phyloP scores from a whole-genome alignment of 2,329 filamentous ascomycete genomes.

The Tolypocladium pustulatum region DNA sequence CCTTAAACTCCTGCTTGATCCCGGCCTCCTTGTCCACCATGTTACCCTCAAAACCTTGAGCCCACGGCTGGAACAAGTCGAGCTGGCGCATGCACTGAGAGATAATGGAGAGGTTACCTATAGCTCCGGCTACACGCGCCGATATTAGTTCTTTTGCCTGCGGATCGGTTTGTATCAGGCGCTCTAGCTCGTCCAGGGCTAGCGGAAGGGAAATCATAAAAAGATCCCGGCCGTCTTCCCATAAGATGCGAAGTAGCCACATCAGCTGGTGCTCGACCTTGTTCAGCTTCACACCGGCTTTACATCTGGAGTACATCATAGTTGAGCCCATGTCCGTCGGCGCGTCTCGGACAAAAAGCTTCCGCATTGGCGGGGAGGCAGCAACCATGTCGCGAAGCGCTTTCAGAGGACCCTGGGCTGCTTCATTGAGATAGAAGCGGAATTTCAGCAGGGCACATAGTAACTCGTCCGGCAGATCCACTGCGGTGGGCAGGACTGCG shows the following conservation, averaged over 20 bases:
- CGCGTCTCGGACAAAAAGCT: constrained; percentile 18
- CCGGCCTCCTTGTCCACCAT: constrained; percentile 11
- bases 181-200: constrained; percentile 37
- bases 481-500: constrained; percentile 15
- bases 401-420: constrained; percentile 17
- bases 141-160: constrained; percentile 26
- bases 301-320: constrained; percentile 11
- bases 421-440: constrained; percentile 21
- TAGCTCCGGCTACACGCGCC: constrained; percentile 17
- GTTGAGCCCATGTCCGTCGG: constrained; percentile 9
- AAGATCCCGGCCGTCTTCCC: constrained; percentile 21
- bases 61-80: constrained; percentile 37
- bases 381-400: background rate
- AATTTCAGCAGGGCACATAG: constrained; percentile 28
- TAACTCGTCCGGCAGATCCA: constrained; percentile 21
- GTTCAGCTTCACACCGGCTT: constrained; percentile 9
- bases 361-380: constrained; percentile 30
- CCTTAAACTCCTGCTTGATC: constrained; percentile 16
- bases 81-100: constrained; percentile 33
- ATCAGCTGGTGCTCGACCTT: constrained; percentile 16
- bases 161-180: constrained; percentile 26
- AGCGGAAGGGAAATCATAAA: constrained; percentile 21
- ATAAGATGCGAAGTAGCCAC: constrained; percentile 26
- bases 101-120: constrained; percentile 36
- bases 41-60: constrained; percentile 23